Percentiles rank a stretch among this genome's conserved stretches.
These are phyloP conservation scores for Leccinum broughii DNA, from an alignment of 768 basidiomycete genomes.

Conservation along the genomic window DNA sequence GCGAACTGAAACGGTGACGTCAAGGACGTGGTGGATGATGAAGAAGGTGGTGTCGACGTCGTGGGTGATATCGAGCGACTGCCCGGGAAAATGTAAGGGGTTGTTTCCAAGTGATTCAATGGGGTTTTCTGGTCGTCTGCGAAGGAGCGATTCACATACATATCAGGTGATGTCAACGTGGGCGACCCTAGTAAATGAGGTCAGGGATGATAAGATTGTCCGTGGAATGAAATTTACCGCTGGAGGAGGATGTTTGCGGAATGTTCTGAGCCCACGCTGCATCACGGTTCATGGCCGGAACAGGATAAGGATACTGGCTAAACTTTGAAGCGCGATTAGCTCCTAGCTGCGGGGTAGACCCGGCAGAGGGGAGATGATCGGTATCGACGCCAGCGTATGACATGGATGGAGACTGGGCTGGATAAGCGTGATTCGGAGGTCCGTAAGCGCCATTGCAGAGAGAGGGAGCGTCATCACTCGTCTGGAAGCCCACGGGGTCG, in stretches of 20 bases:
- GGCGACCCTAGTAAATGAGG: slow-evolving; percentile 56
- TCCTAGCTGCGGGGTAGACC: slow-evolving; percentile 33
- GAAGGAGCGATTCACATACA: slow-evolving; percentile 48
- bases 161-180: slow-evolving; percentile 45
- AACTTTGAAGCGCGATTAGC: slow-evolving; percentile 53
- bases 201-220: slow-evolving; percentile 33
- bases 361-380: slow-evolving; percentile 30
- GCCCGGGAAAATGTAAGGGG: slow-evolving; percentile 59
- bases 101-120: slow-evolving; percentile 50
- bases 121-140: slow-evolving; percentile 59
- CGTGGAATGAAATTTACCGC: slow-evolving; percentile 30
- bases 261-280: slow-evolving; percentile 30
- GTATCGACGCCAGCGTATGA: slow-evolving; percentile 36
- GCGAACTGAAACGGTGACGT: slow-evolving; percentile 68
- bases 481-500: slow-evolving; percentile 49
- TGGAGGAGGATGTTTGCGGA: slow-evolving; percentile 34
- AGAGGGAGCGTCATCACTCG: slow-evolving; percentile 46
- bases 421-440: slow-evolving; percentile 40
- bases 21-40: slow-evolving; percentile 61
- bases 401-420: slow-evolving; percentile 50
- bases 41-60: slow-evolving; percentile 58
- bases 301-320: slow-evolving; percentile 46
- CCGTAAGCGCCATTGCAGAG: slow-evolving; percentile 48
- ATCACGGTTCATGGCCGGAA: slow-evolving; percentile 37
- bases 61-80: slow-evolving; percentile 76